phyloP scores from a whole-genome alignment of 139 green algal species.

The Microglena sp. region DNA sequence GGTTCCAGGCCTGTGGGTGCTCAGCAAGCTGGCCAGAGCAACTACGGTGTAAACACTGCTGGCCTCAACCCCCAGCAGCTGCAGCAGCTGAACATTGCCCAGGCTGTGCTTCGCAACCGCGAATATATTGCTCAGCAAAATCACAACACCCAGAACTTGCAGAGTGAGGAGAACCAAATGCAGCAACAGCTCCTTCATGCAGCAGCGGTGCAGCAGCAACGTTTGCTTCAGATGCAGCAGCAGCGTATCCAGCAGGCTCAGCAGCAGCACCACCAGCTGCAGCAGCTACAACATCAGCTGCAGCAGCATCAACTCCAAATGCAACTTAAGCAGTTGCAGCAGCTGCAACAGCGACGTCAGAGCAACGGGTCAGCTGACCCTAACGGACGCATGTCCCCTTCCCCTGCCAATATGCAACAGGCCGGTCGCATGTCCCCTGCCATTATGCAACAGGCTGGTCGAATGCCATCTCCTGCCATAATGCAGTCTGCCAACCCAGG shows the following conservation, averaged over 20 bases:
- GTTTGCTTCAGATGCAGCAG: neutral
- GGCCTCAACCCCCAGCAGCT: neutral
- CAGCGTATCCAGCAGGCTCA: neutral
- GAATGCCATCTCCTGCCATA: neutral
- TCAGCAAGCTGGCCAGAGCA: conserved; percentile 8
- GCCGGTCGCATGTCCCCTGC: neutral
- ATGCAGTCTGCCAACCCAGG: neutral
- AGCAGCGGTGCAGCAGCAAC: too few species aligned
- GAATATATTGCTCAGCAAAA: neutral
- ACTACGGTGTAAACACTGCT: neutral
- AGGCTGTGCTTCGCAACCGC: too few species aligned
- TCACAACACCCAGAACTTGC: neutral
- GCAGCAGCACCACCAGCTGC: neutral
- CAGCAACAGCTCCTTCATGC: too few species aligned
- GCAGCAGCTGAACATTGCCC: neutral
- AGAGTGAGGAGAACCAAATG: neutral
- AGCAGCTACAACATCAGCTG: conserved; percentile 6
- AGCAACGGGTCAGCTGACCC: neutral
- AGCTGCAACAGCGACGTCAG: neutral
- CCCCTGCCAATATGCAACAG: too few species aligned
- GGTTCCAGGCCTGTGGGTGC: neutral
- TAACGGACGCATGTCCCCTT: neutral
- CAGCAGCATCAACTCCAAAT: conserved; percentile 4
- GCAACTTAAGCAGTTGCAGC: neutral
- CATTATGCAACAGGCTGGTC: neutral